Evolutionary conservation across 805 yeast genomes (phyloP), one percentile per base, ranked within the genome.

Genomic region (Komagataella ulmi): DNA sequence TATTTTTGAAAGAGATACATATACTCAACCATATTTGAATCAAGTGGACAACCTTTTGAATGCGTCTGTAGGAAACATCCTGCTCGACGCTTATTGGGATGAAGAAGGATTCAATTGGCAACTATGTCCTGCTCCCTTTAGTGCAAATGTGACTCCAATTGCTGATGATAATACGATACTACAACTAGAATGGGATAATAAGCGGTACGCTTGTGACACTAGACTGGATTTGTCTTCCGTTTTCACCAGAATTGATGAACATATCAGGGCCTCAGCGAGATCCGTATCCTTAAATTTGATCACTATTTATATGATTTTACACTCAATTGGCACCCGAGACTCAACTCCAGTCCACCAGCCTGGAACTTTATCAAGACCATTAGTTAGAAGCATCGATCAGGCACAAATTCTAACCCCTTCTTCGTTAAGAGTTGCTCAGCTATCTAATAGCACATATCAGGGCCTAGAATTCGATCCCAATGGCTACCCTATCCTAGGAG

Each of bases 11-110:
- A 49, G 49, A 0, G 51, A 49, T 6, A 71, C 73, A 0, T 73
- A 71, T 48, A 65, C 63, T 7, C 45, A 61, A 0, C 56, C 59
- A 1, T 57, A 75, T 0, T 49, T 75, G 8, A 24, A 49, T 1
- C 52, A 55, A 1, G 56, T 75, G 1, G 50, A 57, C 3, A 51
- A 55, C 0, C 49, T 79, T 17, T 56, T 83, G 46, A 57, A 61
- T 44, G 62, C 63, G 2, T 85, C 85, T 0, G 65, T 73, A 1
- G 74, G 72, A 50, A 62, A 71, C 0, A 60, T 80, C n/a, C 63
- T 68, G 51, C 50, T 81, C 3, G 86, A 84, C 58, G 51, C 82
- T 24, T 81, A 80, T 61, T 76, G 79, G 71, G 77, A 76, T 57
- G 77, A 75, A 49, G 57, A 65, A 46, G 64, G 70, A 3, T 50